These are phyloP conservation scores for Candida manassasensis DNA, from an alignment of 805 yeast species.

Conservation along the genomic window DNA sequence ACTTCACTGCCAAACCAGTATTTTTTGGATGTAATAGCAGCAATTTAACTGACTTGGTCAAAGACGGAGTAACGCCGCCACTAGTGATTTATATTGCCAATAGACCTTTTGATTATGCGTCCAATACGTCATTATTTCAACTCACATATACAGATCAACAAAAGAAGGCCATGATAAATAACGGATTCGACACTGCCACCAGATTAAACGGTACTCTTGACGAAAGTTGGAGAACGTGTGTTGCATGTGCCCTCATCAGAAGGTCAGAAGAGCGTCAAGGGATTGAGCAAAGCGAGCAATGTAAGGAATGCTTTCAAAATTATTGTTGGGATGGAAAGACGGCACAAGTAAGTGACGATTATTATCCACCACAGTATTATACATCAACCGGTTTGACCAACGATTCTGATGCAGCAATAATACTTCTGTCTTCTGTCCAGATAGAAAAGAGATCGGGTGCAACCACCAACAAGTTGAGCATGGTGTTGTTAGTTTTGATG, in stretches of 20 bases:
- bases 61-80: conserved; percentile 35
- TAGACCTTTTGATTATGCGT: conserved; percentile 28
- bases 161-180: conserved; percentile 31
- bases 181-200: conserved; percentile 33
- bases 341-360: conserved; percentile 9
- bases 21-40: conserved; percentile 40
- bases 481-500: not conserved
- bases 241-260: conserved; percentile 37
- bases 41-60: conserved; percentile 31
- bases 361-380: conserved; percentile 23
- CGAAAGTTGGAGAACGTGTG: conserved; percentile 33
- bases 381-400: conserved; percentile 28
- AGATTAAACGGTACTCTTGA: conserved; percentile 33
- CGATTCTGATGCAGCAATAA: conserved; percentile 6
- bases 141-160: conserved; percentile 30
- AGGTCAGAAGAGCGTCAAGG: conserved; percentile 39
- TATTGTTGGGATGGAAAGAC: conserved; percentile 39
- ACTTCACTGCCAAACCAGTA: conserved; percentile 36
- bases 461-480: not conserved
- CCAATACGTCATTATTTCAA: conserved; percentile 32
- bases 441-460: not conserved
- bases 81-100: conserved; percentile 36
- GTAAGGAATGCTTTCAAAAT: conserved; percentile 30
- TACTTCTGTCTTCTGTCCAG: not conserved
- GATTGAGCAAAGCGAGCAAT: conserved; percentile 30